phyloP scores from a whole-genome alignment of 805 yeast genomes.

The Candida nitratophila region DNA sequence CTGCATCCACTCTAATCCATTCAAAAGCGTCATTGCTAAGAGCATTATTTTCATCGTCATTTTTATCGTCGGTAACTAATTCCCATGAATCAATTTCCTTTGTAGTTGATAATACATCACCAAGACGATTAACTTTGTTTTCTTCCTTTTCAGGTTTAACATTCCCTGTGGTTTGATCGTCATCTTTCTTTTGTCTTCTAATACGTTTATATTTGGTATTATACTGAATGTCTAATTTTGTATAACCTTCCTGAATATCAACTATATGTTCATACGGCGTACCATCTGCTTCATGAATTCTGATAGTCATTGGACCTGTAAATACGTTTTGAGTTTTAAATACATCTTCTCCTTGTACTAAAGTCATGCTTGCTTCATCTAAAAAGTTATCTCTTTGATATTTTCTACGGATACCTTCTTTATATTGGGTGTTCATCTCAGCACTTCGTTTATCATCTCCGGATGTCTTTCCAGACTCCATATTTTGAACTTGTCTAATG shows the following conservation, averaged over 20 bases:
- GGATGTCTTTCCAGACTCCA: slow-evolving; percentile 24
- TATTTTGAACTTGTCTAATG: slow-evolving; percentile 80
- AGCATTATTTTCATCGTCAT: slow-evolving; percentile 61
- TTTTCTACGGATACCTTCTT: slow-evolving; percentile 9
- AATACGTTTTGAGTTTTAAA: slow-evolving; percentile 46
- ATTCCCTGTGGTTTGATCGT: slow-evolving; percentile 22
- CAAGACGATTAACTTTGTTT: slow-evolving; percentile 43
- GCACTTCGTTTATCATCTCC: slow-evolving; percentile 7
- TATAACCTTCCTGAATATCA: slow-evolving; percentile 75
- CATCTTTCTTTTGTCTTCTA: slow-evolving; percentile 55
- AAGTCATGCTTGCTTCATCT: slow-evolving; percentile 33
- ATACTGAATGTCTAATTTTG: slow-evolving; percentile 89
- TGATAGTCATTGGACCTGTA: slow-evolving; percentile 91
- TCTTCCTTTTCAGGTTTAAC: slow-evolving; percentile 20
- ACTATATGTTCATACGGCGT: slow-evolving; percentile 98
- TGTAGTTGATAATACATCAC: slow-evolving; percentile 63
- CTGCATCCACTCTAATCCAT: slow-evolving; percentile 97
- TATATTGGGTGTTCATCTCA: slow-evolving; percentile 7
- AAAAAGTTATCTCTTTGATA: slow-evolving; percentile 33
- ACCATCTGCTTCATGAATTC: slow-evolving; percentile 97
- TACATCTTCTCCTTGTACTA: slow-evolving; percentile 33
- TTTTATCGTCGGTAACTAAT: slow-evolving; percentile 54
- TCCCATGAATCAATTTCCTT: slow-evolving; percentile 66
- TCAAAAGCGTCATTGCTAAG: slow-evolving; percentile 80
- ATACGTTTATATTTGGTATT: slow-evolving; percentile 87